phyloP scores from a whole-genome alignment of 2,329 filamentous ascomycete species.

The Aciculosporium take region DNA sequence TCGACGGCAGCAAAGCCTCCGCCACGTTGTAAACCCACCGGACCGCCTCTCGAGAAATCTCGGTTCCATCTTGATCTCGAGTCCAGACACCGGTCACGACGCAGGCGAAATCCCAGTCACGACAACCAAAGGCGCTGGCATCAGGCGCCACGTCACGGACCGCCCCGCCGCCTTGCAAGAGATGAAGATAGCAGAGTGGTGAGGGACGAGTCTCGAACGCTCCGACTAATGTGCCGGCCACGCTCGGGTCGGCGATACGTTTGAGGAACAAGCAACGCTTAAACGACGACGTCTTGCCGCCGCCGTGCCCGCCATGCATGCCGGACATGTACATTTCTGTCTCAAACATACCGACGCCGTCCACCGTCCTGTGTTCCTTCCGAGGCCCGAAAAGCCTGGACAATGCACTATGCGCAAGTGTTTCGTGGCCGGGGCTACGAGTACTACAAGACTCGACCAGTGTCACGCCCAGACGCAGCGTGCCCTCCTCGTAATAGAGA shows the following conservation, averaged over 20 bases:
- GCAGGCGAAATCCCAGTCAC: constrained; percentile 50
- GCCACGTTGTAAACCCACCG: constrained; percentile 44
- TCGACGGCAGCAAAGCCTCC: constrained; percentile 31
- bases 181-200: constrained; percentile 44
- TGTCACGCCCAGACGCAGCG: neutral
- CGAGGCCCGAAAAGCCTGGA: constrained; percentile 20
- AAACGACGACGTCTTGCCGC: constrained; percentile 47
- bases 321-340: constrained; percentile 44
- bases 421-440: neutral
- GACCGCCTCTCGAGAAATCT: constrained; percentile 22
- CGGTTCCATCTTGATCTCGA: constrained; percentile 34
- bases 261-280: constrained; percentile 50
- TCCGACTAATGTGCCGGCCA: constrained; percentile 24
- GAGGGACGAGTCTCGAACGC: constrained; percentile 36
- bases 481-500: neutral
- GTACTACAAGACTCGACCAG: neutral
- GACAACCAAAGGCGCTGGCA: constrained; percentile 45
- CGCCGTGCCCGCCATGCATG: constrained; percentile 43
- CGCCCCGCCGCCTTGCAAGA: constrained; percentile 44
- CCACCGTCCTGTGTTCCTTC: constrained; percentile 20
- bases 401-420: neutral
- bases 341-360: constrained; percentile 39
- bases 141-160: constrained; percentile 27
- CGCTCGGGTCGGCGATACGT: constrained; percentile 21
- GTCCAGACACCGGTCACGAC: constrained; percentile 49